Evolutionary conservation across 2,329 filamentous ascomycete species (phyloP).

Genomic region (Colletotrichum sp.): DNA sequence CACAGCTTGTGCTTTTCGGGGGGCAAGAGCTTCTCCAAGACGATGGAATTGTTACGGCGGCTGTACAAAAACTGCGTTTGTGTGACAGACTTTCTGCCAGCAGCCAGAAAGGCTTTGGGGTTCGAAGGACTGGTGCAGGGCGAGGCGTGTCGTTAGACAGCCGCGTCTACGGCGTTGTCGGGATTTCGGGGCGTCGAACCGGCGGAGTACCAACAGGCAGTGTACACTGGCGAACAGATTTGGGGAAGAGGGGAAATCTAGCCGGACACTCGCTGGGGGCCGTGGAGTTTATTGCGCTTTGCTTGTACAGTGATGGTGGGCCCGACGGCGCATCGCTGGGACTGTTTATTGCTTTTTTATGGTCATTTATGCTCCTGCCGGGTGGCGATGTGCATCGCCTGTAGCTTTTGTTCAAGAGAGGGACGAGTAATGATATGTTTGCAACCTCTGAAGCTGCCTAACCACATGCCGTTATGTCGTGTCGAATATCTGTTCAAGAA

Average conservation of each 20-base stretch:
- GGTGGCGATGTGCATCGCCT: not conserved
- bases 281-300: slow-evolving; percentile 1
- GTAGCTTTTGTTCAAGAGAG: not conserved
- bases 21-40: not conserved
- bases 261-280: not conserved
- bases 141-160: slow-evolving; percentile 5
- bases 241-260: not conserved
- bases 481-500: not conserved
- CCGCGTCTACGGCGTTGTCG: not conserved
- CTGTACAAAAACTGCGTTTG: not conserved
- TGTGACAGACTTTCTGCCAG: not conserved
- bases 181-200: slow-evolving; percentile 16
- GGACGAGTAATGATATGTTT: not conserved
- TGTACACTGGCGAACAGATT: not conserved
- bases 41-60: not conserved
- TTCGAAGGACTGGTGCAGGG: not conserved
- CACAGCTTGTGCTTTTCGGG: not conserved
- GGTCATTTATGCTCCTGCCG: not conserved
- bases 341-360: not conserved
- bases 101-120: not conserved
- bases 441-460: not conserved
- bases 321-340: not conserved
- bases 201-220: slow-evolving; percentile 4
- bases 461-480: not conserved
- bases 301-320: not conserved